These are phyloP conservation scores for Myriangium duriaei DNA, from an alignment of 2,329 filamentous ascomycete species.

Conservation along the genomic window DNA sequence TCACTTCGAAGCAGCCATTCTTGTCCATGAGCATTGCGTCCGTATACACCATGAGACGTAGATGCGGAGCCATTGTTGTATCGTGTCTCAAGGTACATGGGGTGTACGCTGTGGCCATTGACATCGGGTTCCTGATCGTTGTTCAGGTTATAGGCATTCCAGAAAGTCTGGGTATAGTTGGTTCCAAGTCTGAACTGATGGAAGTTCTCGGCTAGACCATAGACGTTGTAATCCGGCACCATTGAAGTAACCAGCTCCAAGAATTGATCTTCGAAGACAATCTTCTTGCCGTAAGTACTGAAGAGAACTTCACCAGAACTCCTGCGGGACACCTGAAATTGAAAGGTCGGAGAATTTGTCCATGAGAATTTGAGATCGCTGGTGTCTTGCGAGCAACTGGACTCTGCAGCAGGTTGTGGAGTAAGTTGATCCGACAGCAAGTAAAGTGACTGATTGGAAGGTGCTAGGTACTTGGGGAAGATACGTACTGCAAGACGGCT, in stretches of 20 bases:
- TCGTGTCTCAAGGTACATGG: constrained; percentile 23
- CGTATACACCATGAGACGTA: constrained; percentile 22
- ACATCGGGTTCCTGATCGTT: constrained; percentile 17
- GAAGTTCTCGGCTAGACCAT: constrained; percentile 67
- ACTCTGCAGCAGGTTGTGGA: constrained; percentile 16
- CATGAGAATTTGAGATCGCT: constrained; percentile 44
- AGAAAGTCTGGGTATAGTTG: constrained; percentile 59
- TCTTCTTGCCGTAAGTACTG: constrained; percentile 51
- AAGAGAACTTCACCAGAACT: constrained; percentile 51
- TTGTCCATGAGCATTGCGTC: constrained; percentile 22
- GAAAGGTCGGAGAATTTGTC: constrained; percentile 49
- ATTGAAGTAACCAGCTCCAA: constrained; percentile 58
- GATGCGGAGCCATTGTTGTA: constrained; percentile 15
- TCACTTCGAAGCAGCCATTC: no score
- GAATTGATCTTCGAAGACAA: constrained; percentile 71
- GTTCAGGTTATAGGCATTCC: constrained; percentile 20
- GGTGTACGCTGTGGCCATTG: constrained; percentile 21
- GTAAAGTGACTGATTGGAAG: constrained; percentile 17
- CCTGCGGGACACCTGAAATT: constrained; percentile 48
- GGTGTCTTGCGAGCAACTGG: constrained; percentile 15
- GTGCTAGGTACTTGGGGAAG: constrained; percentile 16
- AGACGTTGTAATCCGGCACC: constrained; percentile 56
- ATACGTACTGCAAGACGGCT: constrained; percentile 17
- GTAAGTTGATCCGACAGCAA: constrained; percentile 16
- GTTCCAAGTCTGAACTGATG: constrained; percentile 50